Conservation (phyloP, 352 stramenopile species). For the Blastocystis sp. region DNA sequence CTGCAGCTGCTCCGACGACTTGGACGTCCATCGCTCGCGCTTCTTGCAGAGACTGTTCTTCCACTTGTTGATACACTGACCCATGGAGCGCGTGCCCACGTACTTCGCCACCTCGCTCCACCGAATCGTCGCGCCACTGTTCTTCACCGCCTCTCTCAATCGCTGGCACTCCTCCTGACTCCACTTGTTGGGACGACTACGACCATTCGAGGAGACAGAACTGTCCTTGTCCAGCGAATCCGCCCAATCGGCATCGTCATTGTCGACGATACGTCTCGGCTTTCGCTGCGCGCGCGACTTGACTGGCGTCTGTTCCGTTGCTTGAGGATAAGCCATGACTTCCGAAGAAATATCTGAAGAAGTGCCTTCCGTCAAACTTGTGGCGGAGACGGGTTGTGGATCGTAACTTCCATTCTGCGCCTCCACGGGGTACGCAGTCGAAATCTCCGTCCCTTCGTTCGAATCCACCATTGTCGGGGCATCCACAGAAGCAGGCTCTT, state of each 20-base stretch:
- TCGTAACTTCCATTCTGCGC: not conserved
- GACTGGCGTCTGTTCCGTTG: not conserved
- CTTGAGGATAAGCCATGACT: not conserved
- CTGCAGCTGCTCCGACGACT: constrained; percentile 3
- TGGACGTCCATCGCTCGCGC: constrained; percentile 26
- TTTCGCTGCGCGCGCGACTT: not conserved
- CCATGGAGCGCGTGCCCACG: constrained; percentile 46
- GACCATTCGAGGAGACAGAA: not conserved
- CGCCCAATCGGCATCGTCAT: not conserved
- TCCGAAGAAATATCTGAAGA: not conserved
- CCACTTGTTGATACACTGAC: constrained; percentile 73
- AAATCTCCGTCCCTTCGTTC: not conserved
- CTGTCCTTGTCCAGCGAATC: not conserved
- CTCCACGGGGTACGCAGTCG: not conserved
- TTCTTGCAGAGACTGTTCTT: constrained; percentile 66
- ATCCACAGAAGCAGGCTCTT: not conserved
- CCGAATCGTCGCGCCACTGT: not conserved
- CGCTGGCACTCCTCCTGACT: constrained; percentile 45
- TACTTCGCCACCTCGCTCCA: constrained; percentile 47
- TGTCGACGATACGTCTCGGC: not conserved
- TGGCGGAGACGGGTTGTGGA: not conserved
- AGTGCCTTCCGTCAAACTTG: not conserved
- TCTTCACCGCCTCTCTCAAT: constrained; percentile 1
- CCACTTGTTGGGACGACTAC: constrained; percentile 17
- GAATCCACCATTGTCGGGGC: not conserved